Percentiles rank a stretch among this genome's conserved stretches.
These are phyloP conservation scores for Termitomyces sp. DNA, from an alignment of 768 basidiomycete genomes.

Conservation along the genomic window DNA sequence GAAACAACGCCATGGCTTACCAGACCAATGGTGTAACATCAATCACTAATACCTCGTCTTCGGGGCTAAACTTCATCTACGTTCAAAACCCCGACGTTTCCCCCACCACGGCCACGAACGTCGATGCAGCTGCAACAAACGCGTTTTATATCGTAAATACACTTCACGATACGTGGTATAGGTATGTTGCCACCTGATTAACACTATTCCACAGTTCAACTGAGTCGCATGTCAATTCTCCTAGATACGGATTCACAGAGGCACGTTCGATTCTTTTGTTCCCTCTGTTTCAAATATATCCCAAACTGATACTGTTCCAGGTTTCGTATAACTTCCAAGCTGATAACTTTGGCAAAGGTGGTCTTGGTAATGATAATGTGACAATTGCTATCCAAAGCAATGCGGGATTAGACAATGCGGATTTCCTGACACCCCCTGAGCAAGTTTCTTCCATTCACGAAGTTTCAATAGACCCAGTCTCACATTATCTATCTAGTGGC, in stretches of 20 bases:
- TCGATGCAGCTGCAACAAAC: slow-evolving; percentile 52
- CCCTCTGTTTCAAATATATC: neutral
- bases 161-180: slow-evolving; percentile 45
- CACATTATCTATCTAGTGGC: slow-evolving; percentile 27
- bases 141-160: slow-evolving; percentile 61
- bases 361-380: slow-evolving; percentile 46
- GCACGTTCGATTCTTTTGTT: slow-evolving; percentile 4
- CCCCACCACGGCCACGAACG: slow-evolving; percentile 34
- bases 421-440: slow-evolving; percentile 41
- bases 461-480: neutral
- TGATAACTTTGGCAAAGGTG: slow-evolving; percentile 52
- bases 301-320: neutral
- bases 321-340: slow-evolving; percentile 43
- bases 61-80: slow-evolving; percentile 37
- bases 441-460: slow-evolving; percentile 16
- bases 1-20: slow-evolving; percentile 37
- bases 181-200: slow-evolving; percentile 24
- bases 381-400: slow-evolving; percentile 49
- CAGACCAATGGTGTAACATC: slow-evolving; percentile 24
- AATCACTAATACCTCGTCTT: slow-evolving; percentile 34
- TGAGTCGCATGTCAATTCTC: neutral
- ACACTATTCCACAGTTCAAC: too few relatives aligned
- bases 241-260: slow-evolving; percentile 55
- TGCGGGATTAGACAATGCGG: slow-evolving; percentile 40
- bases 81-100: slow-evolving; percentile 22